These are phyloP conservation scores for Macrolepiota dolichaula DNA, from an alignment of 768 basidiomycete genomes.

Conservation along the genomic window DNA sequence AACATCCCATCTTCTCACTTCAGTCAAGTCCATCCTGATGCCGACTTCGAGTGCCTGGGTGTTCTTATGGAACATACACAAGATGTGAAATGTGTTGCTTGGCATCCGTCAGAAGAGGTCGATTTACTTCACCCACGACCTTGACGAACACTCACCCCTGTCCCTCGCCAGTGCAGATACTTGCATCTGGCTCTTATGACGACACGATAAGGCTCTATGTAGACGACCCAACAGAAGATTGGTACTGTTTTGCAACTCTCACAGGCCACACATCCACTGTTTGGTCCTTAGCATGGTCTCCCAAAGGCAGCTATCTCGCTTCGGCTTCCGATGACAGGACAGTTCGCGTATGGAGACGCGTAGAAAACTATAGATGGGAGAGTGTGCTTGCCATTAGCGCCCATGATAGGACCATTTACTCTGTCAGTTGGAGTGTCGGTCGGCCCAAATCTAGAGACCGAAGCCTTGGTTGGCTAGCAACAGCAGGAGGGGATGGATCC, in stretches of 20 bases:
- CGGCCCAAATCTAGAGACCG: constrained; percentile 22
- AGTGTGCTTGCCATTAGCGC: constrained; percentile 55
- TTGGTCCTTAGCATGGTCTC: constrained; percentile 85
- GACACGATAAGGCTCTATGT: constrained; percentile 92
- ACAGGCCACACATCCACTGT: constrained; percentile 85
- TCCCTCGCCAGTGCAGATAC: constrained; percentile 54
- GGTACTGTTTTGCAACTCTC: constrained; percentile 84
- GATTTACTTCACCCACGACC: constrained; percentile 15
- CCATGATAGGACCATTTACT: constrained; percentile 77
- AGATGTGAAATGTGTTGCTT: constrained; percentile 92
- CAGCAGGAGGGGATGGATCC: constrained; percentile 80
- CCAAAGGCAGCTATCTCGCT: constrained; percentile 76
- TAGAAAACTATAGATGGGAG: constrained; percentile 60
- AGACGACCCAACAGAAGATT: constrained; percentile 93
- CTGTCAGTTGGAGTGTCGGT: constrained; percentile 67
- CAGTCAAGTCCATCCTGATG: constrained; percentile 75
- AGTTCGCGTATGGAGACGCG: constrained; percentile 80
- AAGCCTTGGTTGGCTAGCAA: constrained; percentile 81
- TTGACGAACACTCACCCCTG: constrained; percentile 15
- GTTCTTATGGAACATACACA: constrained; percentile 97
- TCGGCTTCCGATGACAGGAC: constrained; percentile 84
- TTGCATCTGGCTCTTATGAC: constrained; percentile 96
- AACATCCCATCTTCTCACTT: neutral
- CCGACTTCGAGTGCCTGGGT: constrained; percentile 91
- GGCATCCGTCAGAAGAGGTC: constrained; percentile 96